A percentile compares a stretch with the other conserved stretches of the same genome.
These are phyloP conservation scores for Lentinula guzmanii DNA, from an alignment of 768 basidiomycete genomes.

Conservation along the genomic window DNA sequence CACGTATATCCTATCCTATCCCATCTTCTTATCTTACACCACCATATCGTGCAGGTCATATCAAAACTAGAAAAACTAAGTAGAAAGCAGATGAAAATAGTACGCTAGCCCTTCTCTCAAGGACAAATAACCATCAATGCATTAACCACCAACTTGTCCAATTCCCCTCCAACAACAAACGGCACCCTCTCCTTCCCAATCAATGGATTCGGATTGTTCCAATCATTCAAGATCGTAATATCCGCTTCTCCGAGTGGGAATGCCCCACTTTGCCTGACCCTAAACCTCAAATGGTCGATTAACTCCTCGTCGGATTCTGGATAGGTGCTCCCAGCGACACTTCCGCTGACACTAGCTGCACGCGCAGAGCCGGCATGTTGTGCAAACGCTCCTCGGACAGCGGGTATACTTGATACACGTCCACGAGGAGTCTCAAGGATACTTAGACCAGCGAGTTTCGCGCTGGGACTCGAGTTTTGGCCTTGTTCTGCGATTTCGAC, in stretches of 20 bases:
- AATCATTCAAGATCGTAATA: slow-evolving; percentile 55
- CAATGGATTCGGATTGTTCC: slow-evolving; percentile 27
- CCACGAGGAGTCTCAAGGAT: slow-evolving; percentile 13
- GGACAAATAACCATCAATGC: slow-evolving; percentile 66
- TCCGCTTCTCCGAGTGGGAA: slow-evolving; percentile 57
- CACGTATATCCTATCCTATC: no score
- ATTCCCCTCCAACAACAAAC: slow-evolving; percentile 57
- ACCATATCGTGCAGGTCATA: no score
- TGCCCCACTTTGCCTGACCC: slow-evolving; percentile 66
- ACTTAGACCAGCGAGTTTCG: neutral
- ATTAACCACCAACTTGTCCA: slow-evolving; percentile 74
- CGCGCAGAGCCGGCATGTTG: slow-evolving; percentile 1
- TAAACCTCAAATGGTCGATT: slow-evolving; percentile 30
- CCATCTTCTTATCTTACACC: no score
- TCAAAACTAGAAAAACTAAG: no score
- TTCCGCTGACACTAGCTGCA: neutral
- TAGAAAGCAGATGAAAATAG: neutral
- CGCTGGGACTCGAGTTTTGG: neutral
- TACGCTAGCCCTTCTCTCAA: slow-evolving; percentile 19
- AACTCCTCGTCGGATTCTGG: slow-evolving; percentile 18
- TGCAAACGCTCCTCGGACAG: slow-evolving; percentile 14
- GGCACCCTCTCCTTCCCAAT: slow-evolving; percentile 65
- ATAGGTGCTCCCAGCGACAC: slow-evolving; percentile 17
- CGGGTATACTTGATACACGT: neutral
- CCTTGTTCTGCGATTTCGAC: slow-evolving; percentile 56